Base-by-base conservation (phyloP, 2,329 filamentous ascomycete genomes). In the Aspergillus sojae region DNA sequence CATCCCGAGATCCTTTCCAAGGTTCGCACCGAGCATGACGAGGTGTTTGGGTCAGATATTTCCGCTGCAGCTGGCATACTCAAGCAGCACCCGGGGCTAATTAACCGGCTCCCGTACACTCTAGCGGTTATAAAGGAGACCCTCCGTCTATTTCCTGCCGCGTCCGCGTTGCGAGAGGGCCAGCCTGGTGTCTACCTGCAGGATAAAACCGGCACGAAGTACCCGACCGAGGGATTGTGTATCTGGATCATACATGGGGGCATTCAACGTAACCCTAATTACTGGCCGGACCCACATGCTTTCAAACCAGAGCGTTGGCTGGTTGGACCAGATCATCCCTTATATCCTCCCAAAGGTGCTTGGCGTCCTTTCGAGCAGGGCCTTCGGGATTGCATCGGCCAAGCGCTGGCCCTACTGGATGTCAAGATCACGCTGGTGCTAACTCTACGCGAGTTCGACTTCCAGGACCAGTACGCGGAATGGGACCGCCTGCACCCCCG, bases 61-160 rank as follows among this genome's bases (percentile, higher is more conserved):
- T 67, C 75, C 5, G 69, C 70, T 1, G 77, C 78, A 0, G 78
- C 76, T 12, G 68, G 72, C 2, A 71, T 77, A 26, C 74, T 88
- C n/a, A 71, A 74, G 28, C 65, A 75, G 0, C 74, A 83, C 16
- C 80, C 83, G 1, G 70, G 77, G 4, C 76, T 84, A 2, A 74
- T 88, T 36, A 86, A 84, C 70, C 76, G 80, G 28, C 77, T 88
- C 21, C 77, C 80, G 0, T 86, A 85, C 70, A 86, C 85, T 1
- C 75, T 76, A 3, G 85, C 84, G 23, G 80, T 86, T 2, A 80
- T 86, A 62, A 85, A 85, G 62, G 86, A 88, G 72, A 79, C 81
- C 0, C 77, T 88, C 2, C 80, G 85, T 4, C 70, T 88, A n/a
- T 85, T 84, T 0, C 80, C 85, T 23, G 58, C 63, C 5, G 62